Conservation (phyloP, 306 rosid genomes). For the Geum urbanum region DNA sequence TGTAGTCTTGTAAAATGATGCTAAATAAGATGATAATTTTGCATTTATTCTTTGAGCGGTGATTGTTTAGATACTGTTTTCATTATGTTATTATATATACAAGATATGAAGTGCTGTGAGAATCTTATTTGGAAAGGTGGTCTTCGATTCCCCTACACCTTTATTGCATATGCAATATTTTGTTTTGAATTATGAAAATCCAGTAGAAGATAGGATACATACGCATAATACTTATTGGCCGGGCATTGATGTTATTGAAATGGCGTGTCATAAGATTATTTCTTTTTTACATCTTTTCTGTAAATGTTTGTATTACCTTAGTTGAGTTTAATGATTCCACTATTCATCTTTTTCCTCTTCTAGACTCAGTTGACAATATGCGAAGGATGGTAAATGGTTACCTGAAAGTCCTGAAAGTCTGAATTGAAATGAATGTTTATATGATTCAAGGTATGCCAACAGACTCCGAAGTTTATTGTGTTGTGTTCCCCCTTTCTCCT, state of each 20-base stretch:
- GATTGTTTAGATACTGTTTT: background rate
- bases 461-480: slow-evolving; percentile 16
- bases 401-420: too few species aligned
- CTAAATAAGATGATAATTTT: background rate
- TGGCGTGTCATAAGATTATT: slow-evolving; percentile 15
- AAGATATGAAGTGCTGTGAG: background rate
- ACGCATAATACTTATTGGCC: background rate
- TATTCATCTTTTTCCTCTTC: slow-evolving; percentile 21
- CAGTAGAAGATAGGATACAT: background rate
- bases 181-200: background rate
- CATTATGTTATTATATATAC: background rate
- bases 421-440: too few species aligned
- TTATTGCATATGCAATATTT: background rate
- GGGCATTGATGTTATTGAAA: background rate
- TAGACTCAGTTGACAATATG: slow-evolving; percentile 88
- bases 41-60: background rate
- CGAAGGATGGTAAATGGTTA: too few species aligned
- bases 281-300: background rate
- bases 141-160: too few species aligned
- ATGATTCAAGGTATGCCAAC: slow-evolving; percentile 63
- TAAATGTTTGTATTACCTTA: background rate
- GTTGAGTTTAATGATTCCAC: background rate
- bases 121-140: background rate
- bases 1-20: background rate
- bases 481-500: slow-evolving; percentile 16